Evolutionary conservation across 306 rosid genomes (phyloP).

Genomic region (Gillenia trifoliata): DNA sequence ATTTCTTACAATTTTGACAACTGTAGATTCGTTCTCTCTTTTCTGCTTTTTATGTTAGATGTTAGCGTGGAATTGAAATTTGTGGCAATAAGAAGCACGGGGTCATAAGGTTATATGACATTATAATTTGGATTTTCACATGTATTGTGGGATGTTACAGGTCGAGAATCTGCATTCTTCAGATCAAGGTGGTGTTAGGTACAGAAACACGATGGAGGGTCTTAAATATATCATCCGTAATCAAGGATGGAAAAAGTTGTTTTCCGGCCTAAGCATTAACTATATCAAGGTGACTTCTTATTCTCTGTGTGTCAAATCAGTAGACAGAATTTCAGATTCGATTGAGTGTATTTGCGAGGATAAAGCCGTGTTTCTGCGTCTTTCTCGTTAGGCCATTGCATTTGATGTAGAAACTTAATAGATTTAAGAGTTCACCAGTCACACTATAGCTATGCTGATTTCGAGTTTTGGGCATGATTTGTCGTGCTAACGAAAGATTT

Average conservation of each 20-base stretch:
- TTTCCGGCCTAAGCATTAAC: constrained; percentile 91
- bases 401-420: too few relatives aligned
- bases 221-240: constrained; percentile 52
- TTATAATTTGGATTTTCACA: constrained; percentile 12
- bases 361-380: neutral
- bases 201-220: constrained; percentile 60
- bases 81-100: neutral
- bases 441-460: neutral
- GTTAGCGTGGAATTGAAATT: neutral
- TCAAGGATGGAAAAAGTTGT: constrained; percentile 90
- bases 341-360: neutral
- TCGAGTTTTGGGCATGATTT: neutral
- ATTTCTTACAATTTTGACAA: neutral
- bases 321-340: neutral
- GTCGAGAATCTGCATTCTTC: constrained; percentile 60
- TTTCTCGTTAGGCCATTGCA: too few relatives aligned
- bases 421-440: too few relatives aligned
- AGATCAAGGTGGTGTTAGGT: constrained; percentile 42
- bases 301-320: constrained; percentile 2
- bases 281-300: constrained; percentile 73
- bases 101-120: neutral
- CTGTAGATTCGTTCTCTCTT: neutral
- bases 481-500: neutral
- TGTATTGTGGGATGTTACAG: constrained; percentile 38
- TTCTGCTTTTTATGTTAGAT: neutral